Evolutionary conservation across 2,329 filamentous ascomycete genomes (phyloP), one percentile per base, ranked within the genome.

Genomic region (Neurospora sp.): DNA sequence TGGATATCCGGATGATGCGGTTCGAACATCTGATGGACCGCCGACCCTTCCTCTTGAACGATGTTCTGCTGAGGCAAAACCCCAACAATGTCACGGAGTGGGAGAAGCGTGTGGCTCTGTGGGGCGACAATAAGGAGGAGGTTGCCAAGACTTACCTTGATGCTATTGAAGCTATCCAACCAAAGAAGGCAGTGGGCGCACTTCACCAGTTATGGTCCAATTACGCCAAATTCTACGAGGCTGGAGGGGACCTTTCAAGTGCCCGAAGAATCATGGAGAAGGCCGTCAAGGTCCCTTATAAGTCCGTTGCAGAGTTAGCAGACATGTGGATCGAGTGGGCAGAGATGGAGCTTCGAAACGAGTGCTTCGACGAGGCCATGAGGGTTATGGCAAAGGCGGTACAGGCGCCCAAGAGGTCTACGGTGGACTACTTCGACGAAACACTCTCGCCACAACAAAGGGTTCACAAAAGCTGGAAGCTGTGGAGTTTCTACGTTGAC

Each of bases 261-360:
- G 94, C 96, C 43, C 88, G 96, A 39, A 86, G 97, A 72, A 98
- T 99, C 76, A 92, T 98, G 87, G 95, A 98, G 79, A 99, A 98
- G 81, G 95, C 95, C 15, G 92, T 97, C 77, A 98, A 97, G 78
- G 96, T 99, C 1, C 94, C 95, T 0, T 99, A 96, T 85, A 98
- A 97, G 78, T 96, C 94, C 0, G 95, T 99, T n/a, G 89, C 92
- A 38, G 96, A 99, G 80, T 85, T 99, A 70, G 96, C 96, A 23
- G 96, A 99, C 77, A 97, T 96, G 87, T 99, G 96, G 96, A 96
- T 96, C 73, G 93, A 97, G 81, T 99, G 96, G 95, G 95, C 96
- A 0, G 95, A 99, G 80, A 93, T 99, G 91, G 96, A 99, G 79
- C 85, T 99, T 67, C 91, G 96, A 67, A 93, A 93, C 76, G 94